Percentiles rank a stretch among this genome's conserved stretches.
These are phyloP conservation scores for Fraxinus paxiana DNA, from an alignment of 305 asterid species.

Conservation along the genomic window DNA sequence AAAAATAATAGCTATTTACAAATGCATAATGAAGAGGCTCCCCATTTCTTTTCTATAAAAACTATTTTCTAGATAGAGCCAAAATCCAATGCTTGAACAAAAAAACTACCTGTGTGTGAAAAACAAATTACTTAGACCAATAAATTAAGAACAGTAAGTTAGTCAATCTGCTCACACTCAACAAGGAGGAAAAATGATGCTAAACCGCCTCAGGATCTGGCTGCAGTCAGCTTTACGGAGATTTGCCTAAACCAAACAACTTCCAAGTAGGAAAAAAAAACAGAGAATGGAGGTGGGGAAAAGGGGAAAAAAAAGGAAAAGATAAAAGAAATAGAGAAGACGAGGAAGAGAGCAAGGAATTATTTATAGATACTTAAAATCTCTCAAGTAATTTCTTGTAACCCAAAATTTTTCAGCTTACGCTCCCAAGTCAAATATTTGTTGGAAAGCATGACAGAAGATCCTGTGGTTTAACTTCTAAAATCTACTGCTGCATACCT, in stretches of 20 bases:
- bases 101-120: constrained; percentile 46
- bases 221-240: constrained; percentile 48
- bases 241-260: constrained; percentile 56
- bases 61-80: constrained; percentile 6
- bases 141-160: constrained; percentile 28
- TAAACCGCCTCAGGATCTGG: constrained; percentile 56
- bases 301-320: not conserved
- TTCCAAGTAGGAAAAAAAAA: constrained; percentile 28
- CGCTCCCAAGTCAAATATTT: constrained; percentile 21
- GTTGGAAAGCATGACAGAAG: constrained; percentile 21
- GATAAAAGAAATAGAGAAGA: constrained; percentile 15
- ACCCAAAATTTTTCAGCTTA: constrained; percentile 27
- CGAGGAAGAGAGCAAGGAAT: constrained; percentile 44
- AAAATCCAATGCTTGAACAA: constrained; percentile 22
- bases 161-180: constrained; percentile 17
- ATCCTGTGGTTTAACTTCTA: constrained; percentile 31
- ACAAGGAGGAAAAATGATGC: constrained; percentile 28
- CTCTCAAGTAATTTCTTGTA: constrained; percentile 12
- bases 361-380: constrained; percentile 18
- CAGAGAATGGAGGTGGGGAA: not conserved
- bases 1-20: not conserved
- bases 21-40: not conserved
- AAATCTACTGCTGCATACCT: constrained; percentile 51
- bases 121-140: constrained; percentile 40
- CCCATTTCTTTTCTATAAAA: not conserved